phyloP scores from a whole-genome alignment of 2,329 filamentous ascomycete genomes.

The Emydomyces testavorans region DNA sequence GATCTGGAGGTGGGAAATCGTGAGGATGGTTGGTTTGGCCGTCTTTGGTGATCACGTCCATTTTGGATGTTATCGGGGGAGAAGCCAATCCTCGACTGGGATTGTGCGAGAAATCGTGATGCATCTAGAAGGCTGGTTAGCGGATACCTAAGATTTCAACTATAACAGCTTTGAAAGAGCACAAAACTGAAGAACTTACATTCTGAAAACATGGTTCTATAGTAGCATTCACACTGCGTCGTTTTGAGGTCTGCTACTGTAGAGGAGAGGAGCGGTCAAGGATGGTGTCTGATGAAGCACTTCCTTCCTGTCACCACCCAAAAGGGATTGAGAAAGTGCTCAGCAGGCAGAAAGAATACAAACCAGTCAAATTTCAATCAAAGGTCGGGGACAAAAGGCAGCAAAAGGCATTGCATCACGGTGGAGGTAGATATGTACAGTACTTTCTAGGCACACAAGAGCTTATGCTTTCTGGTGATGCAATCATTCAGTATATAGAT shows the following conservation, averaged over 20 bases:
- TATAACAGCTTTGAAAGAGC: background rate
- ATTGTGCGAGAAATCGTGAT: conserved; percentile 91
- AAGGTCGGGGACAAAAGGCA: conserved; percentile 5
- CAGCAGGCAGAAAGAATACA: conserved; percentile 4
- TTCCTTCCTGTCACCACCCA: background rate
- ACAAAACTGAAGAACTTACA: conserved; percentile 10
- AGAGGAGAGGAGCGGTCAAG: conserved; percentile 4
- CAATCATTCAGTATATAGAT: background rate
- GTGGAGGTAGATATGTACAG: background rate
- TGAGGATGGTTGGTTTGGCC: conserved; percentile 35
- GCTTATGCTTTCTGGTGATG: background rate
- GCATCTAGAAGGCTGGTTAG: conserved; percentile 55
- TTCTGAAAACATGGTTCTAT: conserved; percentile 18
- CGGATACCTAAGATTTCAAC: background rate
- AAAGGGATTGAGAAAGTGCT: background rate
- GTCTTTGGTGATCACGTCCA: conserved; percentile 39
- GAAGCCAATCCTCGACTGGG: conserved; percentile 78
- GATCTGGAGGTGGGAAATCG: conserved; percentile 41
- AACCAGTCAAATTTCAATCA: background rate
- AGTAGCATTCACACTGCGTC: background rate
- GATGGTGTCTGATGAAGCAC: background rate
- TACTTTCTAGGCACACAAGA: background rate
- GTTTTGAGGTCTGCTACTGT: background rate
- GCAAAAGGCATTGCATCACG: background rate
- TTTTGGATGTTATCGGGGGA: conserved; percentile 45